phyloP scores from a whole-genome alignment of 192 early-diverging fungal species.

The Allomyces macrogynus region DNA sequence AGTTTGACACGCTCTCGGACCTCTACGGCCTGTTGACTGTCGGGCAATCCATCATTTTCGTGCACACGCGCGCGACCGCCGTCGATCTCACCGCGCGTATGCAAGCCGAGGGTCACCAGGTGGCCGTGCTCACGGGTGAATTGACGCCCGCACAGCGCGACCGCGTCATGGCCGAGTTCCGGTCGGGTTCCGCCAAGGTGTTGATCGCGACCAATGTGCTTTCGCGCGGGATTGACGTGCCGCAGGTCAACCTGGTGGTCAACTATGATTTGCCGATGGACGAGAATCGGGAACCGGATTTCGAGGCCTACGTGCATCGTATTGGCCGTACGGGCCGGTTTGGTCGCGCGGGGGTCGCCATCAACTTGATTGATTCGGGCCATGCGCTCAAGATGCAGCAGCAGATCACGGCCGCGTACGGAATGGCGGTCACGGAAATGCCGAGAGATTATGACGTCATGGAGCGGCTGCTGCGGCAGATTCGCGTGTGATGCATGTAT shows the following conservation, averaged over 20 bases:
- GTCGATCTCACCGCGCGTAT: constrained; percentile 54
- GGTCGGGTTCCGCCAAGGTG: constrained; percentile 72
- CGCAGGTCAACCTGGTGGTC: constrained; percentile 83
- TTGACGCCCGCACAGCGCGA: constrained; percentile 61
- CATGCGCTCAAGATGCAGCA: too few relatives aligned
- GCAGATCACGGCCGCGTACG: too few relatives aligned
- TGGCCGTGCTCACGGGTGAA: constrained; percentile 68
- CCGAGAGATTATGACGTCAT: too few relatives aligned
- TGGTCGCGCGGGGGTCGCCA: constrained; percentile 76
- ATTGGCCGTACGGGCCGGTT: constrained; percentile 96
- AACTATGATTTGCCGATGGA: constrained; percentile 89
- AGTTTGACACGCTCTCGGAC: constrained; percentile 38
- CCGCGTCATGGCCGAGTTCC: constrained; percentile 78
- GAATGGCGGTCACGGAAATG: too few relatives aligned
- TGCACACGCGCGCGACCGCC: constrained; percentile 59
- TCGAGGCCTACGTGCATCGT: constrained; percentile 90
- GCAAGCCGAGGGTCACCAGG: constrained; percentile 59
- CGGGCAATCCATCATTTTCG: constrained; percentile 93
- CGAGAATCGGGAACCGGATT: constrained; percentile 41
- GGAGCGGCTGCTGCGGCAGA: too few relatives aligned
- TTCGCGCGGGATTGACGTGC: constrained; percentile 91
- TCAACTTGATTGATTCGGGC: constrained; percentile 47
- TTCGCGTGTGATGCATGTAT: too few relatives aligned
- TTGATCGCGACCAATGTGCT: constrained; percentile 94
- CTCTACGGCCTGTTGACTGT: constrained; percentile 71